These are phyloP conservation scores for Astrothelium macrocarpum DNA, from an alignment of 495 filamentous ascomycete species.

Conservation along the genomic window DNA sequence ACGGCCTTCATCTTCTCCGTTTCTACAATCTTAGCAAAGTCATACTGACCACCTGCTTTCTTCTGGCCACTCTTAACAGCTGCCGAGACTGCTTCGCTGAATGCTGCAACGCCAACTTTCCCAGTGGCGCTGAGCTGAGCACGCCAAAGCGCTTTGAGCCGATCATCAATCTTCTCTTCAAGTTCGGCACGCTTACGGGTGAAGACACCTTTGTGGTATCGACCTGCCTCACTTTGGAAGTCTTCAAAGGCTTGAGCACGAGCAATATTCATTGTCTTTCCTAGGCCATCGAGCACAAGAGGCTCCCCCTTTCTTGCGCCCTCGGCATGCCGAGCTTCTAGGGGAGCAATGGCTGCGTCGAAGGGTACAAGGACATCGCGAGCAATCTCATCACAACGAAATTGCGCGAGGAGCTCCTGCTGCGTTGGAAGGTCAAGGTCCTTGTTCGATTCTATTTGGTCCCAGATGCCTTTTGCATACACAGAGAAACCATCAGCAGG, in stretches of 20 bases:
- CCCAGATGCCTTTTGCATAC: conserved; percentile 91
- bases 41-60: conserved; percentile 66
- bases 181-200: conserved; percentile 73
- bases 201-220: conserved; percentile 95
- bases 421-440: conserved; percentile 94
- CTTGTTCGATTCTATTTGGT: conserved; percentile 97
- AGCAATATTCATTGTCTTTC: conserved; percentile 59
- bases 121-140: conserved; percentile 79
- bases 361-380: conserved; percentile 77
- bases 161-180: conserved; percentile 71
- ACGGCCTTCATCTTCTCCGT: conserved; percentile 67
- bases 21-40: conserved; percentile 90
- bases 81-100: conserved; percentile 73
- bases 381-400: conserved; percentile 92
- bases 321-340: conserved; percentile 78
- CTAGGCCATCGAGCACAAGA: conserved; percentile 64
- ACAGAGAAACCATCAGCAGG: conserved; percentile 90
- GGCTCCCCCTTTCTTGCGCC: conserved; percentile 59
- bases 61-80: conserved; percentile 88
- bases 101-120: conserved; percentile 76
- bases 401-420: conserved; percentile 92
- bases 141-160: conserved; percentile 79
- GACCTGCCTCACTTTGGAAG: conserved; percentile 81
- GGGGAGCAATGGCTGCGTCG: conserved; percentile 67
- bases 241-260: conserved; percentile 65